Evolutionary conservation across 306 rosid species (phyloP).

Genomic region (Rosa persica): DNA sequence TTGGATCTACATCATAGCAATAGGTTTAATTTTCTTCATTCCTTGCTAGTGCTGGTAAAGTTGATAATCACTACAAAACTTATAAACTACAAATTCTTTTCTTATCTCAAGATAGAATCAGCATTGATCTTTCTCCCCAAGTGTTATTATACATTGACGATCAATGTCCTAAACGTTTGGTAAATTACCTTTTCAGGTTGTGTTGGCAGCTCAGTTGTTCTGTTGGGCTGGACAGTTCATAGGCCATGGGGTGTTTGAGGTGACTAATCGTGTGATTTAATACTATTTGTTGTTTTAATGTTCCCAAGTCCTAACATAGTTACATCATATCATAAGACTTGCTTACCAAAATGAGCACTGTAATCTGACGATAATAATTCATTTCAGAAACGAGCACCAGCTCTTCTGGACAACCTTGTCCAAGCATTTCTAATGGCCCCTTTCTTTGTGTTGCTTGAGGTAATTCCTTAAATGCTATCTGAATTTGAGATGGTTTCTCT

Average conservation of each 20-base stretch:
- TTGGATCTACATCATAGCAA: not conserved
- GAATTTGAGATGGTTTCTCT: not conserved
- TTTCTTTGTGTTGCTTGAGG: conserved; percentile 80
- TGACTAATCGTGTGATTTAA: conserved; percentile 25
- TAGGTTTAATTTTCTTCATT: not conserved
- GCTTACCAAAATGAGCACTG: not conserved
- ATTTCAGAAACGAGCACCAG: conserved; percentile 83
- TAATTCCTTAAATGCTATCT: conserved; percentile 22
- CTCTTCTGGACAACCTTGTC: conserved; percentile 75
- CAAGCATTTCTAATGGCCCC: conserved; percentile 94
- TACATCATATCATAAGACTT: too few relatives aligned
- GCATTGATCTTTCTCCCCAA: not conserved
- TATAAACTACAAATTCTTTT: not conserved
- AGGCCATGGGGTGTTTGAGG: conserved; percentile 96
- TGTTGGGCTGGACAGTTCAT: conserved; percentile 87
- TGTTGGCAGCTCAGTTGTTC: conserved; percentile 65
- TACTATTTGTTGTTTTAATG: conserved; percentile 1
- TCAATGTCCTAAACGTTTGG: not conserved
- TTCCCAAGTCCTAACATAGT: conserved; percentile 7
- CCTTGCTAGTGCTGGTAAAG: not conserved
- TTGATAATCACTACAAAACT: not conserved
- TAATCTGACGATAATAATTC: not conserved
- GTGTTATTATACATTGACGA: not conserved
- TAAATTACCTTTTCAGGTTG: conserved; percentile 50
- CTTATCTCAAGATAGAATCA: not conserved